These are phyloP conservation scores for Taphrina wiesneri DNA, from an alignment of 1,139 yeast genomes.

Conservation along the genomic window DNA sequence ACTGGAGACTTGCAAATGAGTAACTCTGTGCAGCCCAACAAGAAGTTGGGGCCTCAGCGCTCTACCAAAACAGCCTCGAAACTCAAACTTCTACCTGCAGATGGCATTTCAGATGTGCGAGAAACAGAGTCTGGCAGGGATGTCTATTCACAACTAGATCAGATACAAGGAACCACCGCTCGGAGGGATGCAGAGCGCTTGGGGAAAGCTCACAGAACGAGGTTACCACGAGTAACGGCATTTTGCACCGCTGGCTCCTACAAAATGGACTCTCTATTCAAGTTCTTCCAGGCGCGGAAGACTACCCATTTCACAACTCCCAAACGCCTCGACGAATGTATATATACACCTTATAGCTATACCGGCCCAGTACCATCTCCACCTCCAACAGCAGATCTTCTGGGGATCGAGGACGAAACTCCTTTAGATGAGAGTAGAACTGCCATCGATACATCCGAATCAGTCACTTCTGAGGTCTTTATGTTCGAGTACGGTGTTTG, in stretches of 20 bases:
- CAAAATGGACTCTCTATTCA: slow-evolving; percentile 76
- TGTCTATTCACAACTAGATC: slow-evolving; percentile 40
- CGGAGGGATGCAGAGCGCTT: slow-evolving; percentile 90
- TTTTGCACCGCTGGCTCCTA: slow-evolving; percentile 94
- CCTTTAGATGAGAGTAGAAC: slow-evolving; percentile 71
- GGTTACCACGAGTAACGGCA: slow-evolving; percentile 82
- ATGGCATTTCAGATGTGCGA: slow-evolving; percentile 34
- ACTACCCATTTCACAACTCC: slow-evolving; percentile 69
- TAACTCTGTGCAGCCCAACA: slow-evolving; percentile 5
- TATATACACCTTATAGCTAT: slow-evolving; percentile 35
- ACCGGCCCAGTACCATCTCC: slow-evolving; percentile 43
- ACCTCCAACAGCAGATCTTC: slow-evolving; percentile 45
- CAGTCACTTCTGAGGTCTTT: slow-evolving; percentile 68
- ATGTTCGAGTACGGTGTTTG: slow-evolving; percentile 93
- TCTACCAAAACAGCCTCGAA: slow-evolving; percentile 63
- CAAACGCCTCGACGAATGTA: slow-evolving; percentile 84
- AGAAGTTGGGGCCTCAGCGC: slow-evolving; percentile 61
- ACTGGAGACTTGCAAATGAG: not conserved
- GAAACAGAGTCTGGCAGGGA: slow-evolving; percentile 38
- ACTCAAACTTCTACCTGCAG: slow-evolving; percentile 60
- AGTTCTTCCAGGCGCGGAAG: slow-evolving; percentile 82
- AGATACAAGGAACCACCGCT: slow-evolving; percentile 88
- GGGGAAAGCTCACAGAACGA: slow-evolving; percentile 78
- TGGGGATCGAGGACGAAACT: slow-evolving; percentile 76
- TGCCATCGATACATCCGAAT: slow-evolving; percentile 60